Percentiles rank a stretch among this genome's conserved stretches.
Evolutionary conservation across 1,139 yeast species (phyloP).

Genomic region (Blastobotrys persicus): DNA sequence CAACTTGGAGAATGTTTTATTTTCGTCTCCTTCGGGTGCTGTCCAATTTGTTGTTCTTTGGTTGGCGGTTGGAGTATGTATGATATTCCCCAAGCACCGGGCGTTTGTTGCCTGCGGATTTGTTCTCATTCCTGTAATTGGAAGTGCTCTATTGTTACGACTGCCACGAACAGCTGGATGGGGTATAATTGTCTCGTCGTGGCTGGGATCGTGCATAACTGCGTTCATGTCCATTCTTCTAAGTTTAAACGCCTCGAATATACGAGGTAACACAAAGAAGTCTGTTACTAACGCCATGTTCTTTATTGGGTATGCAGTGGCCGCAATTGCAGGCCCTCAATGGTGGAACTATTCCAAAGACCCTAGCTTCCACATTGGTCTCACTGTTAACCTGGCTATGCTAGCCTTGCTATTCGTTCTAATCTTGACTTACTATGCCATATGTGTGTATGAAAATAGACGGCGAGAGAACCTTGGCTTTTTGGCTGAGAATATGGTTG

Average conservation of each 20-base stretch:
- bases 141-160: background rate
- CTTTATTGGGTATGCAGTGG: slow-evolving; percentile 57
- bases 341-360: slow-evolving; percentile 44
- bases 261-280: slow-evolving; percentile 62
- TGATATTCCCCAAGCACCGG: slow-evolving; percentile 19
- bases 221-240: slow-evolving; percentile 49
- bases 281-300: slow-evolving; percentile 45
- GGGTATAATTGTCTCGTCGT: slow-evolving; percentile 11
- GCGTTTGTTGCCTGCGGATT: slow-evolving; percentile 17
- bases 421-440: slow-evolving; percentile 34
- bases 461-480: slow-evolving; percentile 30
- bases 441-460: slow-evolving; percentile 33
- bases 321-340: slow-evolving; percentile 58
- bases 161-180: slow-evolving; percentile 30
- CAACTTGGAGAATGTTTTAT: slow-evolving; percentile 27
- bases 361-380: slow-evolving; percentile 52
- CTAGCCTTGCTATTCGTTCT: slow-evolving; percentile 38
- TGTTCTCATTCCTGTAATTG: background rate
- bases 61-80: slow-evolving; percentile 22
- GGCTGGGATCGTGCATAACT: slow-evolving; percentile 15
- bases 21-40: slow-evolving; percentile 32
- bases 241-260: slow-evolving; percentile 50
- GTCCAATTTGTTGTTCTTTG: slow-evolving; percentile 23
- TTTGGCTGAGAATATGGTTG: background rate
- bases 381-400: slow-evolving; percentile 46